Percentiles rank a stretch among this genome's conserved stretches.
These are phyloP conservation scores for Phytophthora brassicae DNA, from an alignment of 352 stramenopile species.

Conservation along the genomic window DNA sequence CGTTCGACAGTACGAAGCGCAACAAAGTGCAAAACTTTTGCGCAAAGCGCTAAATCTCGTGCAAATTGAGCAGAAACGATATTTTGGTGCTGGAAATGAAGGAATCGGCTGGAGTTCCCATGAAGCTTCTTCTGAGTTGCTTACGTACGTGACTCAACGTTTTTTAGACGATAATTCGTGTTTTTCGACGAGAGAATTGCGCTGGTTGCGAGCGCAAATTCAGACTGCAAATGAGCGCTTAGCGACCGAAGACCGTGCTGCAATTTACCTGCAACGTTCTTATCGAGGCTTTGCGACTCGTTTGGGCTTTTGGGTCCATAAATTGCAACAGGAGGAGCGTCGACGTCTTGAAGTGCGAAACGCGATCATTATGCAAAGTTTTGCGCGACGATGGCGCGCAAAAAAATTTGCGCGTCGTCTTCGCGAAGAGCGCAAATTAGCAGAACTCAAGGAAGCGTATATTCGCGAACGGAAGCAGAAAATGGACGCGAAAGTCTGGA, in stretches of 20 bases:
- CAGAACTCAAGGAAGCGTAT: conserved; percentile 57
- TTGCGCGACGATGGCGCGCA: conserved; percentile 39
- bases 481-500: conserved; percentile 46
- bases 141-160: conserved; percentile 50
- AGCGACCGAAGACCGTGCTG: conserved; percentile 37
- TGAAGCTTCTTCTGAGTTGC: conserved; percentile 41
- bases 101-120: conserved; percentile 22
- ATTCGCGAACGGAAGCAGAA: conserved; percentile 63
- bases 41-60: conserved; percentile 42
- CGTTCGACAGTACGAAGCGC: conserved; percentile 46
- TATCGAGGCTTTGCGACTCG: conserved; percentile 54
- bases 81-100: conserved; percentile 28
- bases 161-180: conserved; percentile 32
- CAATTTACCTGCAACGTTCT: conserved; percentile 54
- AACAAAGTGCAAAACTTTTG: conserved; percentile 38
- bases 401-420: conserved; percentile 31
- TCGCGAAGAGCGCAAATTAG: conserved; percentile 34
- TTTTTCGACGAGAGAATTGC: conserved; percentile 44
- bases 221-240: conserved; percentile 36
- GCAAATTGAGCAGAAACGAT: conserved; percentile 49
- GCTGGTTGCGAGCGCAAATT: conserved; percentile 47
- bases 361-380: conserved; percentile 37
- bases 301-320: conserved; percentile 41
- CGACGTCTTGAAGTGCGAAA: conserved; percentile 37
- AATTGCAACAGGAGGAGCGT: conserved; percentile 37